Evolutionary conservation across 2,329 filamentous ascomycete species (phyloP), one percentile per base, ranked within the genome.

Genomic region (Nannizziopsis barbatae): DNA sequence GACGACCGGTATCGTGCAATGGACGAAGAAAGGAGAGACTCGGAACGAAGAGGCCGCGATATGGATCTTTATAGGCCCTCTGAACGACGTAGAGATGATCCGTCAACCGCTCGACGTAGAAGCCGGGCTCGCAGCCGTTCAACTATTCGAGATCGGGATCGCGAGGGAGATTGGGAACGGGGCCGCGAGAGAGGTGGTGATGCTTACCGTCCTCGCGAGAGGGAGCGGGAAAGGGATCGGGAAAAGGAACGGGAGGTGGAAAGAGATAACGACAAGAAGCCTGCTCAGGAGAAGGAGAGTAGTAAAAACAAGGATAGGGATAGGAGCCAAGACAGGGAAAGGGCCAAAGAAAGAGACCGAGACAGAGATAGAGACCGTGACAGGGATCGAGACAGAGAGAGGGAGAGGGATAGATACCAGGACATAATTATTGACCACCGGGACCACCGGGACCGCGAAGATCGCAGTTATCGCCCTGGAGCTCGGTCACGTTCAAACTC

Each of bases 101-200:
- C 58, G 30, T 57, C 59, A 39, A 51, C 58, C 14, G 58, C 60
- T 47, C 62, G 60, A 38, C 53, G 57, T 50, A 60, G 60, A 53
- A 67, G 63, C 49, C 60, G 50, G 10, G 48, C 38, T 33, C 42
- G 61, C 31, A 68, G 65, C 47, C 56, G 62, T 50, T 66, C 63
- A 17, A 12, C 37, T 11, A 14, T 40, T 10, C 41, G 32, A 15
- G 37, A 47, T 11, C 43, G 35, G 32, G 36, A 32, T 18, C 32
- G 42, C 18, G 50, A 50, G 17, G 41, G 50, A 12, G 49, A 47
- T n/a, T 37, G 27, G 38, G 41, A 51, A 20, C 22, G 22, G 22
- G 22, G 22, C 3, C 42, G 46, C 5, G 46, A 44, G 15, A 31
- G 17, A 22, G 46, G 31, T 9, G 27, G 39, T 3, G 50, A 51